These are phyloP conservation scores for Cyamopsis tetragonoloba DNA, from an alignment of 306 rosid genomes.

Conservation along the genomic window DNA sequence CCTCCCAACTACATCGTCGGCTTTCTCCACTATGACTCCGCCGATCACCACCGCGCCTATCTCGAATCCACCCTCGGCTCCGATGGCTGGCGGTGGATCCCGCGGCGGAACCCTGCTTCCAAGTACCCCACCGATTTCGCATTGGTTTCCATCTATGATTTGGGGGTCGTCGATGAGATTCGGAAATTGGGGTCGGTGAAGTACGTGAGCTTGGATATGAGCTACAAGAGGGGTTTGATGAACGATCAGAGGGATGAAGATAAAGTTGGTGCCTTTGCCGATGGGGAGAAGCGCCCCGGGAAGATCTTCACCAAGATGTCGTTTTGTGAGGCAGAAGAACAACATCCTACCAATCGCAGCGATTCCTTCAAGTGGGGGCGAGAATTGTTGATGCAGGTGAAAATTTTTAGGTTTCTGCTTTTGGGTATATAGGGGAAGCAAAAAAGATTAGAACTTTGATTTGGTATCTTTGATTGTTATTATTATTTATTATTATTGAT, in stretches of 20 bases:
- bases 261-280: constrained; percentile 55
- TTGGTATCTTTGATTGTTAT: neutral
- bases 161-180: constrained; percentile 42
- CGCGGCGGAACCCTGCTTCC: constrained; percentile 70
- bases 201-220: constrained; percentile 70
- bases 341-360: constrained; percentile 36
- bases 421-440: neutral
- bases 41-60: constrained; percentile 57
- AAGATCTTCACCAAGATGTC: constrained; percentile 88
- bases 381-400: constrained; percentile 68
- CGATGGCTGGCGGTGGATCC: constrained; percentile 83
- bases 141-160: constrained; percentile 59
- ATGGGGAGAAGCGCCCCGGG: constrained; percentile 85
- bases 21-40: constrained; percentile 50
- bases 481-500: neutral
- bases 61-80: constrained; percentile 47
- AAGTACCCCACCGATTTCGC: constrained; percentile 85
- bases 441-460: neutral
- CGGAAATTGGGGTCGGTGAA: constrained; percentile 55
- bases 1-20: constrained; percentile 66
- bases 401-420: neutral
- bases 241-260: constrained; percentile 22
- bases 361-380: constrained; percentile 51
- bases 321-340: constrained; percentile 45
- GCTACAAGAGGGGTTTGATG: constrained; percentile 52